Evolutionary conservation across 192 early-diverging fungal genomes (phyloP), one percentile per base, ranked within the genome.

Genomic region (Neocallimastix lanati): DNA sequence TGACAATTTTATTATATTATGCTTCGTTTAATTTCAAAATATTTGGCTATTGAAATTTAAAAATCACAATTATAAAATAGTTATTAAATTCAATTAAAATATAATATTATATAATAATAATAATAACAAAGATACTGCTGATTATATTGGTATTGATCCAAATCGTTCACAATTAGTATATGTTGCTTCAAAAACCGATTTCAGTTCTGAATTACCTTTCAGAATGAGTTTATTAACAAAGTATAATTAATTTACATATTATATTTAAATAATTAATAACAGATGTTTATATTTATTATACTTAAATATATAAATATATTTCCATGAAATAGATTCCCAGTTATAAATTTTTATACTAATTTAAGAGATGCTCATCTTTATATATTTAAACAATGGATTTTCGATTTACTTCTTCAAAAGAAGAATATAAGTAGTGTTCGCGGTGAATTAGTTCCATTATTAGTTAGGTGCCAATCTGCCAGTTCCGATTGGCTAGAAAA

Each of bases 291-390:
- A n/a, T n/a, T n/a, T n/a, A n/a, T n/a, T n/a, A n/a, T n/a, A n/a
- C n/a, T n/a, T n/a, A n/a, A n/a, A n/a, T n/a, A n/a, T n/a, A n/a
- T n/a, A n/a, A n/a, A n/a, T n/a, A n/a, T n/a, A n/a, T n/a, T n/a
- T n/a, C n/a, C n/a, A n/a, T n/a, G n/a, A n/a, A 35, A 21, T 78
- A 88, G 84, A 80, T 98, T 96, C 81, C 94, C 95, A 12, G 87
- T 88, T 2, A 85, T 97, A 78, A 87, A 90, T 36, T 81, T 99
- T 35, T 89, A 92, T 78, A 92, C 93, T 76, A 88, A 93, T 76
- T 87, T 98, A 80, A 91, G 93, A 80, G 95, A 97, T 84, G 92
- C 93, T 12, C 98, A 98, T 81, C 78, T 97, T 28, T 99, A 98
- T 81, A 89, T 98, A 16, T 93, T 97, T 84, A 93, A 95, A 80